A percentile compares a stretch with the other conserved stretches of the same genome.
Conservation (phyloP, 2,329 filamentous ascomycete species). For the Colletotrichum tanaceti region DNA sequence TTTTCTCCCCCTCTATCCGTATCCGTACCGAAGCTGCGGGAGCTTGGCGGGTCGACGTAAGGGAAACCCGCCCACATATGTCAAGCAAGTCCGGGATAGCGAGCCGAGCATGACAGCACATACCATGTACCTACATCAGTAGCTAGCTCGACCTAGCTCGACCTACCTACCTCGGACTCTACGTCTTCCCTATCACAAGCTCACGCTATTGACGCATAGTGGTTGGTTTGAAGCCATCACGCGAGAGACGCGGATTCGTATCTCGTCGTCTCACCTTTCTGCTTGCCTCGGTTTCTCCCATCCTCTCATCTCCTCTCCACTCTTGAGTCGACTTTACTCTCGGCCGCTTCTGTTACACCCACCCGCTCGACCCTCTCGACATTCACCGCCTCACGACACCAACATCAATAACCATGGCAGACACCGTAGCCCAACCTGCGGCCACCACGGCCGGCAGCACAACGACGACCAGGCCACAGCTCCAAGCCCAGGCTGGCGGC, state of each 20-base stretch:
- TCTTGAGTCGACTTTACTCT: background rate
- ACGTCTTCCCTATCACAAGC: background rate
- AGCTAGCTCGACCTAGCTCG: slow-evolving; percentile 3
- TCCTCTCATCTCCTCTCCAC: background rate
- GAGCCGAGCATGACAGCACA: slow-evolving; percentile 1
- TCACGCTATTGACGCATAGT: slow-evolving; percentile 9
- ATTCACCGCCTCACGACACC: slow-evolving; percentile 18
- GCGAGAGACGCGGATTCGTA: slow-evolving; percentile 27
- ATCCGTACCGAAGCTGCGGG: slow-evolving; percentile 7
- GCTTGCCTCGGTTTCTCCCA: background rate
- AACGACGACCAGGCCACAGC: background rate
- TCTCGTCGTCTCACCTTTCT: slow-evolving; percentile 22
- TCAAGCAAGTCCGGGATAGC: slow-evolving; percentile 2
- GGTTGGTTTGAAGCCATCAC: slow-evolving; percentile 17
- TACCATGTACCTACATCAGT: no score
- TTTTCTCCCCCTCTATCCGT: background rate
- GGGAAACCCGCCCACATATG: slow-evolving; percentile 12
- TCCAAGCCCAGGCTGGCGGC: slow-evolving; percentile 57
- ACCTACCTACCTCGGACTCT: background rate
- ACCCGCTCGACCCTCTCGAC: background rate
- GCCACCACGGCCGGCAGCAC: slow-evolving; percentile 6
- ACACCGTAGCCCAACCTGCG: slow-evolving; percentile 13
- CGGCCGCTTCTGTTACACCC: background rate
- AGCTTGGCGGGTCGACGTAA: slow-evolving; percentile 27
- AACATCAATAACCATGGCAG: slow-evolving; percentile 23